phyloP scores from a whole-genome alignment of 225 moss, liverwort and hornwort species.

The Polytrichum commune region DNA sequence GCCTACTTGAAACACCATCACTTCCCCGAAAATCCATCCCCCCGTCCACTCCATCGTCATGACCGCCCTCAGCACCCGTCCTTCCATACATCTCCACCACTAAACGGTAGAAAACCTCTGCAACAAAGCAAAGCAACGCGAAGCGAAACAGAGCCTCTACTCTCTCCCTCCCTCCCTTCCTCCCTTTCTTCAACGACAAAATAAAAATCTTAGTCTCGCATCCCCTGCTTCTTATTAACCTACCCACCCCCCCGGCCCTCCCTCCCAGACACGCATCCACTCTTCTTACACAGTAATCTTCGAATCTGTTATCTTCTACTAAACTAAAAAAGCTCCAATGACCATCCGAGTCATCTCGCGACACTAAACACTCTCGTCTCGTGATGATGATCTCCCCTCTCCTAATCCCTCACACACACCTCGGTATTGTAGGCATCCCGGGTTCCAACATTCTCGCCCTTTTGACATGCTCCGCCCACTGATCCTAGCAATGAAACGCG shows the following conservation, averaged over 20 bases:
- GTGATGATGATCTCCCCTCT: background rate
- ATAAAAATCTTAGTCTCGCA: background rate
- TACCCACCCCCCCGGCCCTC: no score
- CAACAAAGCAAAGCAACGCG: no score
- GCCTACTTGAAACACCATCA: background rate
- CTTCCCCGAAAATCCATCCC: background rate
- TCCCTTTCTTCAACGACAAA: no score
- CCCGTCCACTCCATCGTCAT: background rate
- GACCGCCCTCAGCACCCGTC: background rate
- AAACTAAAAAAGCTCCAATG: no score
- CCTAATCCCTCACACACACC: background rate
- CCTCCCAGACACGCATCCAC: no score
- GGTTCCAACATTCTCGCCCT: background rate
- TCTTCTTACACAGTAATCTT: no score
- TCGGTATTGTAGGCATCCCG: background rate
- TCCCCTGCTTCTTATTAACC: background rate
- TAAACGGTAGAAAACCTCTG: no score
- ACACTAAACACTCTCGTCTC: no score
- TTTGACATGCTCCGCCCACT: background rate
- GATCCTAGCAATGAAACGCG: background rate
- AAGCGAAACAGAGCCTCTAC: no score
- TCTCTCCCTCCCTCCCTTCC: no score
- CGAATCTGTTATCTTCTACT: no score
- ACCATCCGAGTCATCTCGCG: no score
- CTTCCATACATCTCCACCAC: background rate